These are phyloP conservation scores for Porcisia deanei DNA, from an alignment of 208 protist species.

Conservation along the genomic window DNA sequence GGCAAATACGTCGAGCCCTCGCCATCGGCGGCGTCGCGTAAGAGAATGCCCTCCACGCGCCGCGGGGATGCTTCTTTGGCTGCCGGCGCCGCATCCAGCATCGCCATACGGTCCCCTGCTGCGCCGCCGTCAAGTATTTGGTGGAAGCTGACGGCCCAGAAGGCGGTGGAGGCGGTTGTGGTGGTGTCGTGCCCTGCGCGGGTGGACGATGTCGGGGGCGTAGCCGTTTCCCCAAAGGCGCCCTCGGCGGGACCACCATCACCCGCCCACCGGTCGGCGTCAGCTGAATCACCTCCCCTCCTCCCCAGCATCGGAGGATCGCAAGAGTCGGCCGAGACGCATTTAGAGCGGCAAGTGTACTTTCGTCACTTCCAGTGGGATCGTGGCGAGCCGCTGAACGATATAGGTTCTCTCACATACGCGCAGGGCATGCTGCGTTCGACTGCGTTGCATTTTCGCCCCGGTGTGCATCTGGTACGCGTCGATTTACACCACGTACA, in stretches of 20 bases:
- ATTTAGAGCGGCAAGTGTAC: constrained; percentile 31
- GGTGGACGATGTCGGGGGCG: constrained; percentile 1
- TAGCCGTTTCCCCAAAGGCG: too few species aligned
- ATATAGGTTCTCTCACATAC: constrained; percentile 41
- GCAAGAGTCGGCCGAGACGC: background rate
- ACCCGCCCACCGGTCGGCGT: background rate
- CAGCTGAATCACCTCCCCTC: background rate
- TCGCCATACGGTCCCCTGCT: background rate
- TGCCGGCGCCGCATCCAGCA: background rate
- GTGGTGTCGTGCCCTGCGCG: constrained; percentile 21
- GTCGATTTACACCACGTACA: constrained; percentile 56
- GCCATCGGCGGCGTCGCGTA: constrained; percentile 4
- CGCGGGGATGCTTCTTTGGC: background rate
- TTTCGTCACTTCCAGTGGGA: constrained; percentile 71
- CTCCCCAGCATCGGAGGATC: background rate
- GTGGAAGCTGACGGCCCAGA: constrained; percentile 27
- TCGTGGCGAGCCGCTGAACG: constrained; percentile 60
- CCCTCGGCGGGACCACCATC: too few species aligned
- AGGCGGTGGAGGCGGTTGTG: constrained; percentile 26
- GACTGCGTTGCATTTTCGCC: constrained; percentile 35
- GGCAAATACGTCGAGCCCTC: background rate
- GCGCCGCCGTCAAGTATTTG: constrained; percentile 17
- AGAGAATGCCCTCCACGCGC: constrained; percentile 1
- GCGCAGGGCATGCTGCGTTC: constrained; percentile 41
- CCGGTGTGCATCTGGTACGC: constrained; percentile 66